Evolutionary conservation across 139 green algal species (phyloP), one percentile per base, ranked within the genome.

Genomic region (Micromonas commoda): DNA sequence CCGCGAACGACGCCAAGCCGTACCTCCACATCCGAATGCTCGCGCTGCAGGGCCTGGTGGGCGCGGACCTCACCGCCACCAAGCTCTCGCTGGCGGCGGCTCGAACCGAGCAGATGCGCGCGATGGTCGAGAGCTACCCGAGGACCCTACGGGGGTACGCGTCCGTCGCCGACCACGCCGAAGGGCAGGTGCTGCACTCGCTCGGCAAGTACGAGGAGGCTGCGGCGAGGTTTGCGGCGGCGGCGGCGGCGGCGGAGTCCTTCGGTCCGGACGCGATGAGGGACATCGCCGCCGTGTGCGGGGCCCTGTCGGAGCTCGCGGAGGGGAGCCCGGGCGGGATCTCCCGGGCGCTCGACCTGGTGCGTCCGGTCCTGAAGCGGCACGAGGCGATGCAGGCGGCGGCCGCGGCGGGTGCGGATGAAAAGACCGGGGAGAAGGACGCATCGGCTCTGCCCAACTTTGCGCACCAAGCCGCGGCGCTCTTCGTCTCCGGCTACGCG

Each of bases 401-500:
- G 16, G 21, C 31, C 20, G 23, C 34, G 21, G 66, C 26, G n/a
- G 31, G 26, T 16, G 33, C 34, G 33, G 53, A 73, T 9, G 66
- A 73, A 16, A 73, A 73, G 16, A 20, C 20, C 52, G 52, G 19
- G 52, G 33, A 73, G 29, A 35, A 73, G 3, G 32, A 51, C 23
- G 26, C 16, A 19, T n/a, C 28, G 28, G 34, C 33, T 2, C 13
- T 13, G 21, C 66, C 66, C 20, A 54, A n/a, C 33, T 51, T 45
- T 13, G 31, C 2, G 2, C 29, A 73, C 5, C 66, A 51, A 24
- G 66, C 66, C 2, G 31, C 37, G 31, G 66, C 66, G 31, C 66
- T 73, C 16, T 73, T 73, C 66, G 66, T 73, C 66, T 51, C 66
- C 31, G 66, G 66, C 1, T 73, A 54, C 31, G 66, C 66, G 29